Percentiles rank a stretch among this genome's conserved stretches.
phyloP scores from a whole-genome alignment of 2,329 filamentous ascomycete genomes.

The Teratosphaeria viscida region DNA sequence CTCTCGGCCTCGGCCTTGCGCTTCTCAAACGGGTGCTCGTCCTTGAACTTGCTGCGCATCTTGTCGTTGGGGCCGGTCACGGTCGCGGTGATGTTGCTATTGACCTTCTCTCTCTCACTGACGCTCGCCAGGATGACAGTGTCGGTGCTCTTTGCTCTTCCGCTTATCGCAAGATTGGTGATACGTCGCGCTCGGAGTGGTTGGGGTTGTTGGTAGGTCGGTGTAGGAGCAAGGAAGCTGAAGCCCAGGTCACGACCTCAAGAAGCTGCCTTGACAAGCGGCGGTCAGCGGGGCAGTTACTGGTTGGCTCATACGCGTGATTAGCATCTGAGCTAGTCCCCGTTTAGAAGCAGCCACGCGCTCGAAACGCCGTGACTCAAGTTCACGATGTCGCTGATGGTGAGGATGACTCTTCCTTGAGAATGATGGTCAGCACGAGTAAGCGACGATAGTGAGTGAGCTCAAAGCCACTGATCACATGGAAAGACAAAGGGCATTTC shows the following conservation, averaged over 20 bases:
- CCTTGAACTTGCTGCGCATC: slow-evolving; percentile 99
- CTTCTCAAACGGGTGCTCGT: slow-evolving; percentile 91
- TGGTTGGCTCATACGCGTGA: not conserved
- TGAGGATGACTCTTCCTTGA: not conserved
- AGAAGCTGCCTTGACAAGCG: not conserved
- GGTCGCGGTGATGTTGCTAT: not conserved
- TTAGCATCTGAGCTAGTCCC: not conserved
- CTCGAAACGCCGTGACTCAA: not conserved
- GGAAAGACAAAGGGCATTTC: not conserved
- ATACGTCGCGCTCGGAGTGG: not conserved
- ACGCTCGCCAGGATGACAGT: not conserved
- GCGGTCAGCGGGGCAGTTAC: not conserved
- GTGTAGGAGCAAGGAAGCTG: not conserved
- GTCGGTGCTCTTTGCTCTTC: not conserved
- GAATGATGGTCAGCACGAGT: not conserved
- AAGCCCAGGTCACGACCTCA: not conserved
- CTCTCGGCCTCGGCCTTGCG: slow-evolving; percentile 99
- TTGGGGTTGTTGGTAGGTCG: not conserved
- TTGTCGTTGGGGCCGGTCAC: slow-evolving; percentile 30
- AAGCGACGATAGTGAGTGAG: not conserved
- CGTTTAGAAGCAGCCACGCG: not conserved
- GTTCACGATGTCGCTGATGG: not conserved
- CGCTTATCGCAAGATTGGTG: not conserved
- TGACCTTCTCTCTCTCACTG: not conserved
- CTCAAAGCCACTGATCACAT: not conserved